These are phyloP conservation scores for Zygnema circumcarinatum DNA, from an alignment of 139 green algal genomes.

Conservation along the genomic window DNA sequence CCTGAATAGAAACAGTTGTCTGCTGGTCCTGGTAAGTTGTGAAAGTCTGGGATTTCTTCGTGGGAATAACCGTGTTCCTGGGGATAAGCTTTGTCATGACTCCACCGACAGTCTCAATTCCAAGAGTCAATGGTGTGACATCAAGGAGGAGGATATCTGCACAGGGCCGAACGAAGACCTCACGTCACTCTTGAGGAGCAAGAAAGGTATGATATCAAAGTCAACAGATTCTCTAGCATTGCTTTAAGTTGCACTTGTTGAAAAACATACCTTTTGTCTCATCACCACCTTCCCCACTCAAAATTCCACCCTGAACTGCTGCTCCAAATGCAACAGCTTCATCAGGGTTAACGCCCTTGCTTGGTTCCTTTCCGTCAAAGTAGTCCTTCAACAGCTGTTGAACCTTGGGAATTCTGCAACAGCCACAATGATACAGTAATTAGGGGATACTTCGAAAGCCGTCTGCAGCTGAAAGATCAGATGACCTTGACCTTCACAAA, in stretches of 20 bases:
- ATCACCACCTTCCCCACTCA: constrained; percentile 78
- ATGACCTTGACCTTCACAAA: neutral
- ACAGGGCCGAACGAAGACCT: constrained; percentile 58
- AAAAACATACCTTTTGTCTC: constrained; percentile 64
- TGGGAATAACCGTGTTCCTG: constrained; percentile 80
- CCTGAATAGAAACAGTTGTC: constrained; percentile 69
- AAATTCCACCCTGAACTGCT: constrained; percentile 81
- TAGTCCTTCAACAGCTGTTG: constrained; percentile 91
- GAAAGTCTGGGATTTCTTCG: constrained; percentile 98
- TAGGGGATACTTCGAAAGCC: neutral
- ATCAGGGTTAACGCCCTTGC: constrained; percentile 75
- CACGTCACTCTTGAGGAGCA: neutral
- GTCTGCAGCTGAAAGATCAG: neutral
- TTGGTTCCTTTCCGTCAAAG: constrained; percentile 74
- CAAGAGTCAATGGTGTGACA: constrained; percentile 69
- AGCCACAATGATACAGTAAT: neutral
- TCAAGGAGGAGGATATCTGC: constrained; percentile 81
- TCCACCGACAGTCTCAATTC: constrained; percentile 72
- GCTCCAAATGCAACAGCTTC: constrained; percentile 72
- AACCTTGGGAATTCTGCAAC: constrained; percentile 70
- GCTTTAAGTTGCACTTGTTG: neutral
- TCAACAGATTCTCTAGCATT: neutral
- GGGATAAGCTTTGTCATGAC: constrained; percentile 75
- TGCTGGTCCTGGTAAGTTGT: constrained; percentile 99
- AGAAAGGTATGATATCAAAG: neutral